phyloP scores from a whole-genome alignment of 768 basidiomycete genomes.

The Trametes meyenii region DNA sequence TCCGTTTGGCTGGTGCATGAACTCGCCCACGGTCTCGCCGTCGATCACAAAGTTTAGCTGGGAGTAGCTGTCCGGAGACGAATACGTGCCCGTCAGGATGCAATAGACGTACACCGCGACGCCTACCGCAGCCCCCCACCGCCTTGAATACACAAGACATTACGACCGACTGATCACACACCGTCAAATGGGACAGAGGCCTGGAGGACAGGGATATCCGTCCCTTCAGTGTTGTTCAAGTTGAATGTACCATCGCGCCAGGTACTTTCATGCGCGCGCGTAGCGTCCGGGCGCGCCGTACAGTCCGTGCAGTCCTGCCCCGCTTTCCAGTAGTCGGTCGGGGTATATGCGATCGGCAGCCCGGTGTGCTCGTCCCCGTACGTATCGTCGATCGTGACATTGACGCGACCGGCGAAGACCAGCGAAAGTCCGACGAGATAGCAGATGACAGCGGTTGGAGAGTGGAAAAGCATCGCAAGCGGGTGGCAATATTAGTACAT shows the following conservation, averaged over 20 bases:
- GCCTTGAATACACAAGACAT: conserved; percentile 1
- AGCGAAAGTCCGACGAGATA: too few relatives aligned
- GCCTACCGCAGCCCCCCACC: conserved; percentile 30
- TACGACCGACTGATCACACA: conserved; percentile 17
- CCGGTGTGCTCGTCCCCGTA: conserved; percentile 1
- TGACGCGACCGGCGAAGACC: neutral
- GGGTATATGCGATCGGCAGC: conserved; percentile 3
- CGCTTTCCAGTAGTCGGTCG: conserved; percentile 6
- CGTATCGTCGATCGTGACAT: conserved; percentile 13
- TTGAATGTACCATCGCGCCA: conserved; percentile 21
- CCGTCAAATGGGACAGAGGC: conserved; percentile 41
- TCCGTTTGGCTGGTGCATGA: conserved; percentile 26
- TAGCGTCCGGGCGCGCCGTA: conserved; percentile 8
- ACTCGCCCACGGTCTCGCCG: conserved; percentile 33
- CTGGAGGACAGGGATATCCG: conserved; percentile 13
- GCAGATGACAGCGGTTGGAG: too few relatives aligned
- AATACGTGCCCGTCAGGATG: conserved; percentile 33
- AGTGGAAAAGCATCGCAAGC: too few relatives aligned
- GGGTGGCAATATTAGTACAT: too few relatives aligned
- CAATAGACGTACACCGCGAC: conserved; percentile 48
- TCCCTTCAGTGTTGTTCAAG: conserved; percentile 2
- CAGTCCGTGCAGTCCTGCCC: conserved; percentile 16
- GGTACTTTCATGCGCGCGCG: conserved; percentile 6
- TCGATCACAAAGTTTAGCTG: conserved; percentile 45
- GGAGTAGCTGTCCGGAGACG: conserved; percentile 31